Percentiles rank a stretch among this genome's conserved stretches.
phyloP scores from a whole-genome alignment of 1,139 yeast genomes.

The Meyerozyma sp. region DNA sequence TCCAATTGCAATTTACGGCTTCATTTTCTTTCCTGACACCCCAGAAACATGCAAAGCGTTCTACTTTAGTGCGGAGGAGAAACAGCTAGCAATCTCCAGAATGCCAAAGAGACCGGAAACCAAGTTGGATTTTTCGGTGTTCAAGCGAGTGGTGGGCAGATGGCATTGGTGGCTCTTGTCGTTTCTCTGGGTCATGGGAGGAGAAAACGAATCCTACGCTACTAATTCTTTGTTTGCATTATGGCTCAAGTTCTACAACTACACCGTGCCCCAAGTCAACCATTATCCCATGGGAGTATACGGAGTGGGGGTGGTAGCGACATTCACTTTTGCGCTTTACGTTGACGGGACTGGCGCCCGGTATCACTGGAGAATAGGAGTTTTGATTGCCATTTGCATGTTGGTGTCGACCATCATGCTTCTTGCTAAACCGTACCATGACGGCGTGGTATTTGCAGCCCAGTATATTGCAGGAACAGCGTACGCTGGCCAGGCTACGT shows the following conservation, averaged over 20 bases:
- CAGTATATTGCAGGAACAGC: slow-evolving; percentile 50
- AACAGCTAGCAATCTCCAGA: slow-evolving; percentile 30
- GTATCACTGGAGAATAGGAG: slow-evolving; percentile 46
- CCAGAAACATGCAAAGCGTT: slow-evolving; percentile 41
- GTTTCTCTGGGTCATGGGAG: slow-evolving; percentile 53
- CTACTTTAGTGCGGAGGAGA: slow-evolving; percentile 31
- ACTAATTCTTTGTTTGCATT: slow-evolving; percentile 49
- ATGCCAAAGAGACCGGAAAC: slow-evolving; percentile 32
- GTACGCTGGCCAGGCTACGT: slow-evolving; percentile 54
- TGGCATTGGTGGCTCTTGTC: slow-evolving; percentile 61
- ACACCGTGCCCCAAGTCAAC: slow-evolving; percentile 43
- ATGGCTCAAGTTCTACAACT: slow-evolving; percentile 40
- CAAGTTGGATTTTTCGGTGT: slow-evolving; percentile 37
- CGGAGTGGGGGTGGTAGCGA: slow-evolving; percentile 48
- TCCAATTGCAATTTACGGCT: slow-evolving; percentile 50
- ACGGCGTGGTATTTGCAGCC: slow-evolving; percentile 42
- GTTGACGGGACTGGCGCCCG: slow-evolving; percentile 46
- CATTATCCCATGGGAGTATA: slow-evolving; percentile 55
- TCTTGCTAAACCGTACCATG: slow-evolving; percentile 23
- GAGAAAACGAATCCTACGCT: slow-evolving; percentile 52
- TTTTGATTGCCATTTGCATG: slow-evolving; percentile 34
- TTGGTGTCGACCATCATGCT: slow-evolving; percentile 43
- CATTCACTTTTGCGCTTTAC: slow-evolving; percentile 41
- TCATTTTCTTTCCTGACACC: slow-evolving; percentile 53
- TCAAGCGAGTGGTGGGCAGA: slow-evolving; percentile 43